Base-by-base conservation (phyloP, 805 yeast genomes). In the Teunomyces stri region DNA sequence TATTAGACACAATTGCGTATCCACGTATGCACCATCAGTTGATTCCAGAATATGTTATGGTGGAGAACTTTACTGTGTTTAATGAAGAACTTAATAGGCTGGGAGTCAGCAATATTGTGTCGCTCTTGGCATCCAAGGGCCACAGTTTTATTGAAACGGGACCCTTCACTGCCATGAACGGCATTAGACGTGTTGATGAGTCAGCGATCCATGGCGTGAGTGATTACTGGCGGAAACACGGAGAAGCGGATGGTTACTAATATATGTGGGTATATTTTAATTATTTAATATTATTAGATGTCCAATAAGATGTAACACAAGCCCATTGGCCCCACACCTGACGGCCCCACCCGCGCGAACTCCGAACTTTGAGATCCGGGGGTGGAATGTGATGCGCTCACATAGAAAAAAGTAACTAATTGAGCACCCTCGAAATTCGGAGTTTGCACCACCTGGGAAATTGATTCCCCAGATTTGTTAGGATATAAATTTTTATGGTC, bases 11-110 rank as follows among this genome's bases (percentile, higher is more conserved):
- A 0, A 76, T 91, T 18, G 80, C 96, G 0, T 84, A 69, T 57
- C 97, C 97, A 1, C 70, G 99, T 45, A 42, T 89, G 9, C 98
- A 92, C 62, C 97, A 92, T 62, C 99, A 92, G 64, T 75, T 92
- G 18, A 61, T 92, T 21, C 97, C 97, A 0, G 84, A 89, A 51
- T 61, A 57, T 2, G 68, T 82, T 1, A 81, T 72, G 64, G 75
- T 85, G 36, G 98, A 91, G 58, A 60, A 71, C 11, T 74, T 79
- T 39, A 68, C 75, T 1, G 46, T 64, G 29, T 59, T 62, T 4
- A 78, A 65, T 27, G 51, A 58, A 15, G 77, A 72, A 44, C 59
- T 55, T 42, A 11, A 12, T 10, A n/a, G 40, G 13, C 18, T 40
- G 47, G 28, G 65, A 69, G 1, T n/a, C 70, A 1, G 62, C 72